phyloP scores from a whole-genome alignment of 108 stramenopile species.

The Cyclostephanos tholiformis region DNA sequence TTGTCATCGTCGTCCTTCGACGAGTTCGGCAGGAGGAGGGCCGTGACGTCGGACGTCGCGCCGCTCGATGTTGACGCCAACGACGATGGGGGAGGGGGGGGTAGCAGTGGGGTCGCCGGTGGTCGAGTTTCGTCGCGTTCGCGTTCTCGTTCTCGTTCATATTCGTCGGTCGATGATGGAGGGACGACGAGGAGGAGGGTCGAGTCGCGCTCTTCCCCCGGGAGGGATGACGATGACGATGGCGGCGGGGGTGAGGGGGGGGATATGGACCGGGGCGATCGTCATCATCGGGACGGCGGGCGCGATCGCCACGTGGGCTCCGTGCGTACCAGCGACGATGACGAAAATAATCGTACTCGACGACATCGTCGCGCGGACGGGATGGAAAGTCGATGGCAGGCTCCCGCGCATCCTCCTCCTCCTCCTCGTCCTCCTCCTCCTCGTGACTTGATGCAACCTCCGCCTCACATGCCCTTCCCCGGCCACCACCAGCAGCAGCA shows the following conservation, averaged over 20 bases:
- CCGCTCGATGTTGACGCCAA: not conserved
- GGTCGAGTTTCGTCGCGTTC: not conserved
- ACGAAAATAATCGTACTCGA: not conserved
- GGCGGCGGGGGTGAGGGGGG: not conserved
- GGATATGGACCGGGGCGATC: not conserved
- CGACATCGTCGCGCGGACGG: not conserved
- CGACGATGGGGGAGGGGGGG: not conserved
- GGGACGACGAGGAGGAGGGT: not conserved
- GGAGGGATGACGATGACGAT: not conserved
- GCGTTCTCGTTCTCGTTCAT: conserved; percentile 1
- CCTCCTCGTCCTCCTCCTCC: not conserved
- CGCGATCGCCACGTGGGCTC: conserved; percentile 10
- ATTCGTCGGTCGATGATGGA: not conserved
- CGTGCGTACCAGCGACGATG: not conserved
- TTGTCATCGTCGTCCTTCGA: not conserved
- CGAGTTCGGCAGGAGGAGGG: not conserved
- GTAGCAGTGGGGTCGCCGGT: not conserved
- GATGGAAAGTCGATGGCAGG: conserved; percentile 11
- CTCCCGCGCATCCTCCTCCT: not conserved
- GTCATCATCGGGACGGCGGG: not conserved
- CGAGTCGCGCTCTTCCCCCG: not conserved
- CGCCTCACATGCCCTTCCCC: conserved; percentile 2
- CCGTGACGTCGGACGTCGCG: not conserved
- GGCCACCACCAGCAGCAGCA: no score
- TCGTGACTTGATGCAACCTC: not conserved